A percentile compares a stretch with the other conserved stretches of the same genome.
These are phyloP conservation scores for Apium graveolens DNA, from an alignment of 129 eudicot species.

Conservation along the genomic window DNA sequence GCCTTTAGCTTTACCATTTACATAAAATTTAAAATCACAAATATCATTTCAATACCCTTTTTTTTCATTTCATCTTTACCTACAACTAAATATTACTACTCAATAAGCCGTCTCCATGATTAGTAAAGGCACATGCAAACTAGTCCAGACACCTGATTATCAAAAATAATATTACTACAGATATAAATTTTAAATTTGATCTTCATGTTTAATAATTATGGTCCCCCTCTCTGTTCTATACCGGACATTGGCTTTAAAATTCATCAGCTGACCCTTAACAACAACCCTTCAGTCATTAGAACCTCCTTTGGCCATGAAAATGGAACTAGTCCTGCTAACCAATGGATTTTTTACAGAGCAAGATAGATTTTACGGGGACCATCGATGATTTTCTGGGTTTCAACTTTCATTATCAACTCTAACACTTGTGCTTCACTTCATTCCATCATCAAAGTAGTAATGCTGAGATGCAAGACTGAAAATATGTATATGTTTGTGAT, in stretches of 20 bases:
- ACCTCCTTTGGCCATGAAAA: conserved; percentile 31
- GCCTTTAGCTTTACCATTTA: neutral
- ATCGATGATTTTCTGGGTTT: neutral
- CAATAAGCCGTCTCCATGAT: too few relatives aligned
- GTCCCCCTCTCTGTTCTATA: neutral
- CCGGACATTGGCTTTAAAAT: conserved; percentile 16
- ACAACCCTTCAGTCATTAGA: conserved; percentile 32
- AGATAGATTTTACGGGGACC: conserved; percentile 19
- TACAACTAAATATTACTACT: too few relatives aligned
- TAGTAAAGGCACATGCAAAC: too few relatives aligned
- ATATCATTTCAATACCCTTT: neutral
- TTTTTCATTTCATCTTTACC: neutral
- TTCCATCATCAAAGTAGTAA: conserved; percentile 1
- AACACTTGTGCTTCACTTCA: conserved; percentile 9
- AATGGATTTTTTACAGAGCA: neutral
- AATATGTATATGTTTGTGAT: neutral
- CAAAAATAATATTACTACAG: neutral
- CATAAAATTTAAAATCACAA: too few relatives aligned
- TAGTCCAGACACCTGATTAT: too few relatives aligned
- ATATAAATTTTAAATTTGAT: neutral
- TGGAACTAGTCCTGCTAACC: conserved; percentile 12
- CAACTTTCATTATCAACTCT: neutral
- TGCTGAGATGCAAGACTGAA: neutral
- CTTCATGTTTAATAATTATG: neutral
- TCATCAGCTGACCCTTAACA: conserved; percentile 23